Evolutionary conservation across 2,329 filamentous ascomycete species (phyloP).

Genomic region (Elsinoe fawcettii): DNA sequence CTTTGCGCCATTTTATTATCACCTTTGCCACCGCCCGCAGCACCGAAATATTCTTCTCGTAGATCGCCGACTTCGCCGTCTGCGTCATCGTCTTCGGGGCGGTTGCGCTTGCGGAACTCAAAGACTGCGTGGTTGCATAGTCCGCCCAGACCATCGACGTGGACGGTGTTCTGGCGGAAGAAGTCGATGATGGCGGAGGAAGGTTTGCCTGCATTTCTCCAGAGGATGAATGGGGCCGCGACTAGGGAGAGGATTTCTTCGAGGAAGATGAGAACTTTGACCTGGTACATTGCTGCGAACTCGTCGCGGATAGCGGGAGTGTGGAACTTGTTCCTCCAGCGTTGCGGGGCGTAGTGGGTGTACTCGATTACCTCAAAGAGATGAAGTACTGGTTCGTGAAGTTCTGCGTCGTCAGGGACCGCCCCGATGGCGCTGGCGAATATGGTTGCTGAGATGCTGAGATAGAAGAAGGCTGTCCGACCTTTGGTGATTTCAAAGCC

Average conservation of each 20-base stretch:
- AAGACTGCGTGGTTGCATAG: constrained; percentile 98
- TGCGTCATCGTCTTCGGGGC: constrained; percentile 35
- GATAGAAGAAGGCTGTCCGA: constrained; percentile 82
- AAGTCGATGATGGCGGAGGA: constrained; percentile 94
- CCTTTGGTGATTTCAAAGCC: constrained; percentile 86
- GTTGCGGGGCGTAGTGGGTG: constrained; percentile 81
- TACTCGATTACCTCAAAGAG: constrained; percentile 84
- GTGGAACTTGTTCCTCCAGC: constrained; percentile 86
- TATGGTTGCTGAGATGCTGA: constrained; percentile 71
- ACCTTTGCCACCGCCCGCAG: constrained; percentile 45
- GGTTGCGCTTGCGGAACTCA: constrained; percentile 79
- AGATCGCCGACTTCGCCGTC: constrained; percentile 40
- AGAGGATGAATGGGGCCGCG: constrained; percentile 80
- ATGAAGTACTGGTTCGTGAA: constrained; percentile 88
- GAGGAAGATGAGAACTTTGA: constrained; percentile 83
- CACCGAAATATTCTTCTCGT: constrained; percentile 85
- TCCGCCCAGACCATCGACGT: constrained; percentile 91
- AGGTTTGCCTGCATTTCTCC: constrained; percentile 76
- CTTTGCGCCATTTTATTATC: constrained; percentile 98
- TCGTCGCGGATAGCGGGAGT: constrained; percentile 88
- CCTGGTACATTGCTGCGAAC: constrained; percentile 83
- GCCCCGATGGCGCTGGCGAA: constrained; percentile 78
- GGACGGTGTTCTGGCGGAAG: constrained; percentile 94
- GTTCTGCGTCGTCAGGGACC: constrained; percentile 73
- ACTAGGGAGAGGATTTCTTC: constrained; percentile 91